phyloP scores from a whole-genome alignment of 1,284 basidiomycete species.

The Flammula alnicola region DNA sequence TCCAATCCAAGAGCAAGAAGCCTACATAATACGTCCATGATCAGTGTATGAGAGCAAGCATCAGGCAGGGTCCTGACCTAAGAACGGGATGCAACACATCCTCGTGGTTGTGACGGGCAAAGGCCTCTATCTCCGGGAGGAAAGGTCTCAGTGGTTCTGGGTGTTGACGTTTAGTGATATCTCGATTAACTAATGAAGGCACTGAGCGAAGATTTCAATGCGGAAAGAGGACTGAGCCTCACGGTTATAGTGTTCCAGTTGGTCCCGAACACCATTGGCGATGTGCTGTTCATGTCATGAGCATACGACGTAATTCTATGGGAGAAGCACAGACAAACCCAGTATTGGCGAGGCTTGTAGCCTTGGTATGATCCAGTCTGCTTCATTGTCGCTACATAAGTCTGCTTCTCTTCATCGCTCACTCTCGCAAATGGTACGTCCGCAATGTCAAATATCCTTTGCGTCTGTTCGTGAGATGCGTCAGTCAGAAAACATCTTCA shows the following conservation, averaged over 20 bases:
- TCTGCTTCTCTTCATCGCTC: slow-evolving; percentile 57
- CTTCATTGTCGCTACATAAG: slow-evolving; percentile 53
- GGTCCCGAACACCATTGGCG: slow-evolving; percentile 58
- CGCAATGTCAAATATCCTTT: slow-evolving; percentile 67
- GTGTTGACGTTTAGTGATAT: slow-evolving; percentile 48
- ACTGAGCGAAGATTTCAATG: neutral
- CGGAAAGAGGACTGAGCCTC: slow-evolving; percentile 17
- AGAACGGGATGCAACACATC: slow-evolving; percentile 55
- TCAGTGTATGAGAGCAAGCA: neutral
- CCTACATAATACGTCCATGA: slow-evolving; percentile 30
- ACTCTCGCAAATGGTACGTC: slow-evolving; percentile 62
- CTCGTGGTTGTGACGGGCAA: slow-evolving; percentile 55
- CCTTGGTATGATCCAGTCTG: slow-evolving; percentile 59
- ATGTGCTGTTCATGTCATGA: slow-evolving; percentile 46
- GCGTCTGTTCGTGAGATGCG: slow-evolving; percentile 43
- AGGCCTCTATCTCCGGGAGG: slow-evolving; percentile 60
- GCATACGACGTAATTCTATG: neutral
- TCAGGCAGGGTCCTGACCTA: slow-evolving; percentile 33
- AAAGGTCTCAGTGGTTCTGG: slow-evolving; percentile 56
- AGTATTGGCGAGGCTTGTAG: slow-evolving; percentile 61
- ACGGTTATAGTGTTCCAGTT: slow-evolving; percentile 64
- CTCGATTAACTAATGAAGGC: slow-evolving; percentile 47
- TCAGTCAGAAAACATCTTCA: too few species aligned
- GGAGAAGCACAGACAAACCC: slow-evolving; percentile 40
- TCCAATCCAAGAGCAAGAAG: slow-evolving; percentile 62